Conservation (phyloP, 208 protist species). For the Wallacemonas collosoma region DNA sequence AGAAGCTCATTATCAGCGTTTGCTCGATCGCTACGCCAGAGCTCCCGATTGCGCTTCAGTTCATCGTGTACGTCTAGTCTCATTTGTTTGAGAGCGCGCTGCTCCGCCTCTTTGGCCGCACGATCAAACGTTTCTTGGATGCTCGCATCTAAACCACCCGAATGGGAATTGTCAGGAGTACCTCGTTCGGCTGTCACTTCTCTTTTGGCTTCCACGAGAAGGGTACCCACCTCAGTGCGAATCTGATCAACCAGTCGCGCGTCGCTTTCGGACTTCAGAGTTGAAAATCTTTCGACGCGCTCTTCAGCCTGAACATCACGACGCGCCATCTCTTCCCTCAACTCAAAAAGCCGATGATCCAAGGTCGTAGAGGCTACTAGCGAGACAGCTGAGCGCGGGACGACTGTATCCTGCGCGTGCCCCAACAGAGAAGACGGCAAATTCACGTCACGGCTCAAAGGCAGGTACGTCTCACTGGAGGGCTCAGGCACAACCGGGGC, state of each 20-base stretch:
- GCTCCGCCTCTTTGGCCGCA: neutral
- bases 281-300: neutral
- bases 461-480: neutral
- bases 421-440: neutral
- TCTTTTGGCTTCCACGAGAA: neutral
- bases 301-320: neutral
- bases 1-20: neutral
- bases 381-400: neutral
- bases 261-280: neutral
- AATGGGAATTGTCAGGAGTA: neutral
- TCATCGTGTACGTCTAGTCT: conserved; percentile 3
- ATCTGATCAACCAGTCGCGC: neutral
- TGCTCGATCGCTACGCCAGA: neutral
- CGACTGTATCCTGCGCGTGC: neutral
- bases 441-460: neutral
- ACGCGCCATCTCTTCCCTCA: neutral
- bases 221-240: neutral
- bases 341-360: neutral
- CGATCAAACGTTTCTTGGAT: neutral
- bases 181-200: neutral
- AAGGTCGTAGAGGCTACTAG: neutral
- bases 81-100: conserved; percentile 5
- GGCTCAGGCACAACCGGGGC: too few relatives aligned
- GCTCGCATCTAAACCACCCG: neutral
- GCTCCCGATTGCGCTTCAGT: neutral